Conservation (phyloP, 495 filamentous ascomycete species). For the Penicillium parvum region DNA sequence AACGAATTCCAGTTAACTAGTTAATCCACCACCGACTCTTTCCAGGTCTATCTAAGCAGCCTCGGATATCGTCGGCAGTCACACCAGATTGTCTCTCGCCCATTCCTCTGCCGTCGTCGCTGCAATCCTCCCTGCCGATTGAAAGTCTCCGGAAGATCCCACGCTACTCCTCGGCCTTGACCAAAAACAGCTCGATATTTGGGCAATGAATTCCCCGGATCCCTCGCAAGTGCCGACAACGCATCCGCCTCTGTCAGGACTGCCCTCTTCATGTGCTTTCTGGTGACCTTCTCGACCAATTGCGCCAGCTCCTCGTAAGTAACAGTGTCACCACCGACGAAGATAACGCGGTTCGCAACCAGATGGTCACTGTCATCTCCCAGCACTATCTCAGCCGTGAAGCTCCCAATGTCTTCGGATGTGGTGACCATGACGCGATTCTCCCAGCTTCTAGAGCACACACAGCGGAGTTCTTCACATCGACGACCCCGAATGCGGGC, state of each 20-base stretch:
- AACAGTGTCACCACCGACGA: slow-evolving; percentile 56
- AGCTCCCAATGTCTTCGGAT: slow-evolving; percentile 53
- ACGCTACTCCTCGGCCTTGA: slow-evolving; percentile 52
- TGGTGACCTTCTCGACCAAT: slow-evolving; percentile 39
- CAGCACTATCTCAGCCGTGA: slow-evolving; percentile 50
- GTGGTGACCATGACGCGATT: slow-evolving; percentile 54
- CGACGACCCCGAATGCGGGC: slow-evolving; percentile 52
- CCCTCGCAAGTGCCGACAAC: slow-evolving; percentile 33
- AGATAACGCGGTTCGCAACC: slow-evolving; percentile 30
- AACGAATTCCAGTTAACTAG: too few relatives aligned
- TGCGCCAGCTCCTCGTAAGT: slow-evolving; percentile 48
- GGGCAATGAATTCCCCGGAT: slow-evolving; percentile 45
- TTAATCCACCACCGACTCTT: too few relatives aligned
- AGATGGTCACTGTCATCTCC: slow-evolving; percentile 16
- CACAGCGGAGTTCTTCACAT: slow-evolving; percentile 27
- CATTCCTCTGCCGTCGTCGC: slow-evolving; percentile 41
- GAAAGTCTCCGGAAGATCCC: slow-evolving; percentile 48
- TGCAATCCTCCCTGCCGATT: slow-evolving; percentile 43
- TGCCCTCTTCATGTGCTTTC: slow-evolving; percentile 39
- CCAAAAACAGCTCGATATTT: slow-evolving; percentile 62
- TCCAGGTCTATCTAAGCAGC: too few relatives aligned
- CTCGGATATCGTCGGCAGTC: neutral
- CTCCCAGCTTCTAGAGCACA: slow-evolving; percentile 52
- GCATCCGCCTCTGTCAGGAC: slow-evolving; percentile 40
- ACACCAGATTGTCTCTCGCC: slow-evolving; percentile 10